Evolutionary conservation across 1,284 basidiomycete genomes (phyloP).

Genomic region (Ustilago shanxiensis): DNA sequence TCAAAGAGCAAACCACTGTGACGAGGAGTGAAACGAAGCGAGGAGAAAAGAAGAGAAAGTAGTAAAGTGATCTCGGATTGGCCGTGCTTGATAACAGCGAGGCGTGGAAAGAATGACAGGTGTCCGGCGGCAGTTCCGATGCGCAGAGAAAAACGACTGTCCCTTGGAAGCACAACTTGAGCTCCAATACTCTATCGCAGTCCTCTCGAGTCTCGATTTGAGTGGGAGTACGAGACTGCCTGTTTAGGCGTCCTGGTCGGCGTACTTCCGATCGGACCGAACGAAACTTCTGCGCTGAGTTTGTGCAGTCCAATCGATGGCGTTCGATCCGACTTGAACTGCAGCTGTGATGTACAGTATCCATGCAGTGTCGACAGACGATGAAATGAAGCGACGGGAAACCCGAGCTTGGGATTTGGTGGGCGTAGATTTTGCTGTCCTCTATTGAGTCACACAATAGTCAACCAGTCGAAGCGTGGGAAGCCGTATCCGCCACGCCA

Average conservation of each 20-base stretch:
- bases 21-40: neutral
- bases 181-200: neutral
- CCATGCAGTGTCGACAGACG: neutral
- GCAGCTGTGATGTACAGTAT: neutral
- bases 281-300: neutral
- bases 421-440: neutral
- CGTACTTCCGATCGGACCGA: neutral
- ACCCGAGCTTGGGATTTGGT: neutral
- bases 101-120: neutral
- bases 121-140: too few species aligned
- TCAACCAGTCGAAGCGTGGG: neutral
- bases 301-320: neutral
- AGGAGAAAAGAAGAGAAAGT: neutral
- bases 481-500: neutral
- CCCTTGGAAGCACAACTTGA: too few species aligned
- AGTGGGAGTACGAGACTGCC: too few species aligned
- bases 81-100: neutral
- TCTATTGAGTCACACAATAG: neutral
- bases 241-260: neutral
- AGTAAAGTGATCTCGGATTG: neutral
- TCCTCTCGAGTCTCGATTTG: too few species aligned
- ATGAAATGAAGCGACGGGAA: slow-evolving; percentile 2
- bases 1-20: neutral
- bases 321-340: neutral
- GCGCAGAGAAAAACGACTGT: too few species aligned